These are phyloP conservation scores for Collybia sp. DNA, from an alignment of 768 basidiomycete species.

Conservation along the genomic window DNA sequence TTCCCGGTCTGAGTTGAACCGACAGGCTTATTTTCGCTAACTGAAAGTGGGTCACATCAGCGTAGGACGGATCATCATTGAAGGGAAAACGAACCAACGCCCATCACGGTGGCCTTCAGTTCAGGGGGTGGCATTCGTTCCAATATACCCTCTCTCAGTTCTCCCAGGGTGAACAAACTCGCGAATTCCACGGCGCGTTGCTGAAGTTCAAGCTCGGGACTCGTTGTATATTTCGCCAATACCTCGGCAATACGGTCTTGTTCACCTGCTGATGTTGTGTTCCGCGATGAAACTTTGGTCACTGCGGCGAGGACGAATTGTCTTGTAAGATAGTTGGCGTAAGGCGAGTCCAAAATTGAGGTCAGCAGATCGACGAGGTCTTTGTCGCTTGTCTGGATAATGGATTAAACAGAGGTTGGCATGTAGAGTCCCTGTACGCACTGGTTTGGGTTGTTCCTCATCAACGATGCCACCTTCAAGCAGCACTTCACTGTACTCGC, in stretches of 20 bases:
- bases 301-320: constrained; percentile 90
- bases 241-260: constrained; percentile 78
- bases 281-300: constrained; percentile 86
- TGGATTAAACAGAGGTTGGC: constrained; percentile 1
- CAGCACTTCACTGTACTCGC: constrained; percentile 91
- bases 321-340: constrained; percentile 84
- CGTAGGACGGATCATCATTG: not conserved
- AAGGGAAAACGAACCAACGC: constrained; percentile 55
- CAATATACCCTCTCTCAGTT: constrained; percentile 78
- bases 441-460: constrained; percentile 65
- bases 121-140: constrained; percentile 99
- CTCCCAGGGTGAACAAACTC: constrained; percentile 72
- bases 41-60: constrained; percentile 33
- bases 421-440: constrained; percentile 23
- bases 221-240: constrained; percentile 78
- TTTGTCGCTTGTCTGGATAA: constrained; percentile 63
- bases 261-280: constrained; percentile 57
- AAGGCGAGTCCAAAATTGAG: constrained; percentile 88
- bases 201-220: constrained; percentile 90
- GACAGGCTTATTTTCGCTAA: constrained; percentile 95
- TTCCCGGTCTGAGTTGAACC: constrained; percentile 75
- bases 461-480: constrained; percentile 81
- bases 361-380: constrained; percentile 85
- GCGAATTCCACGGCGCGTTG: constrained; percentile 96
- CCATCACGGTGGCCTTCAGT: constrained; percentile 95